Conservation (phyloP, 2,329 filamentous ascomycete genomes). For the Aspergillus brasiliensis region DNA sequence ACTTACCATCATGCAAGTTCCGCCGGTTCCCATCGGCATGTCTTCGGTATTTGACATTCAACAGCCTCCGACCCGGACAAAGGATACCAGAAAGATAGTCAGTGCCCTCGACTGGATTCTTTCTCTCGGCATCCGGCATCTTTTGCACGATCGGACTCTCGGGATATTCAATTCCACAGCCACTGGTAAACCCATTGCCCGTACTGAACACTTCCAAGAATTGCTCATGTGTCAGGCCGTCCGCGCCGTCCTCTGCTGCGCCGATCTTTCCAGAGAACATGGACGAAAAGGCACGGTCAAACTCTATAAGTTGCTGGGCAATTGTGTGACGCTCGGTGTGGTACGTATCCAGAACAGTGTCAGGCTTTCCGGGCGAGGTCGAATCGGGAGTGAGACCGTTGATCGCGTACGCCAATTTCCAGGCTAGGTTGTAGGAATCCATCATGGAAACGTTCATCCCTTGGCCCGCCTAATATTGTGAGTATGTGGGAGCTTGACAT, state of each 20-base stretch:
- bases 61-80: constrained; percentile 37
- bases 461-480: constrained; percentile 60
- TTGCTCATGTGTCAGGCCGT: constrained; percentile 35
- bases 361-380: constrained; percentile 11
- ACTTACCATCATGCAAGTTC: constrained; percentile 40
- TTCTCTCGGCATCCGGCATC: constrained; percentile 1
- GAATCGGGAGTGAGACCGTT: constrained; percentile 37
- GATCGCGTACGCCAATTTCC: constrained; percentile 43
- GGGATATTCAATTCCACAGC: constrained; percentile 43
- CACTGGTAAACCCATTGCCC: constrained; percentile 43
- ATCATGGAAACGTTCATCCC: constrained; percentile 81
- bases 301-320: constrained; percentile 42
- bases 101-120: constrained; percentile 32
- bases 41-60: constrained; percentile 36
- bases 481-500: constrained; percentile 12
- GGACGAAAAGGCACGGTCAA: constrained; percentile 43
- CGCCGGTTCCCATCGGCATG: constrained; percentile 41
- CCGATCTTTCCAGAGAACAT: constrained; percentile 45
- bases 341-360: constrained; percentile 40
- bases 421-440: constrained; percentile 49
- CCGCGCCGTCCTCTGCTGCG: constrained; percentile 23
- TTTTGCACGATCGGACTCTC: constrained; percentile 33
- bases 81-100: constrained; percentile 40
- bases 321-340: constrained; percentile 40
- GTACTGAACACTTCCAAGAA: constrained; percentile 41